Base-by-base conservation (phyloP, 169 alveolate species). In the Plasmodium yoelii region DNA sequence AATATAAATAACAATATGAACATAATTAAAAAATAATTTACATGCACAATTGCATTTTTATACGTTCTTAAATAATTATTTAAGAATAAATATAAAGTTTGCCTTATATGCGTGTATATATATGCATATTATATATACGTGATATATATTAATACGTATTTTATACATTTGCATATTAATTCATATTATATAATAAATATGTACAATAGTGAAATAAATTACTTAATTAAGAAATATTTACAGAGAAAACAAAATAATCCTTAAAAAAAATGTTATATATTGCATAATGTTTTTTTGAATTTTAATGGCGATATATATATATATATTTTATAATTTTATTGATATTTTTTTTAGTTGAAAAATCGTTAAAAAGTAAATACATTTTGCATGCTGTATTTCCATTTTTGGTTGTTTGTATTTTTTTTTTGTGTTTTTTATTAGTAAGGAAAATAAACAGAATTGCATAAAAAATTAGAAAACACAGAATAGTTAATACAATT, bases 11-110 rank as follows among this genome's bases (percentile, higher is more conserved):
- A n/a, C n/a, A 8, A 19, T 57, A 57, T 57, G 26, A 57, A n/a
- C 13, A 57, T 18, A 57, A 57, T n/a, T n/a, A 57, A 57, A n/a
- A n/a, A 57, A 57, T n/a, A 15, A 57, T 57, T 34, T 34, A 57
- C 26, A 57, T 57, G 65, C 65, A 57, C 65, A 12, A 57, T 19
- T n/a, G 13, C 26, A 8, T 57, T 57, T 57, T 57, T 57, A 57
- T 24, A 57, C 19, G 42, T 57, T n/a, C n/a, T 57, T 57, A 57
- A 56, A 57, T 57, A 57, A 51, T 15, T 15, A 51, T 51, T 34
- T 34, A 34, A 34, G 42, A 34, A 34, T 34, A 34, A 22, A 22
- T 34, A 34, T 34, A 34, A 34, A 34, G 42, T 34, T 34, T 51
- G n/a, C 59, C 18, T 51, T 51, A 51, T 51, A 51, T 13, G 4